These are phyloP conservation scores for Rhytidhysteron rufulum DNA, from an alignment of 2,329 filamentous ascomycete species.

Conservation along the genomic window DNA sequence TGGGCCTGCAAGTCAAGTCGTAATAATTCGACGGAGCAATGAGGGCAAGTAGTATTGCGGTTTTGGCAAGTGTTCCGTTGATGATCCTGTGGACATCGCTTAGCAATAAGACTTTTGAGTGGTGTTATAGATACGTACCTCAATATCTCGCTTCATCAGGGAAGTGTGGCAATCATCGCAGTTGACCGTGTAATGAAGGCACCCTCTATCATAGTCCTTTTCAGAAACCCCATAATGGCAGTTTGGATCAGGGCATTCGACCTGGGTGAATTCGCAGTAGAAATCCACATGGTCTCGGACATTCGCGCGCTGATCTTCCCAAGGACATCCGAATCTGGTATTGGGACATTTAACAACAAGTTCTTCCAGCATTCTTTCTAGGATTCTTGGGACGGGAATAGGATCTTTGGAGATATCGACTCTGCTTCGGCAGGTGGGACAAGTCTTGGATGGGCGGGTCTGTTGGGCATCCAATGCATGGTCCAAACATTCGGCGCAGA, in stretches of 20 bases:
- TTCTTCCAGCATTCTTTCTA: slow-evolving; percentile 61
- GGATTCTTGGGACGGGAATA: slow-evolving; percentile 48
- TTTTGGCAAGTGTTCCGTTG: slow-evolving; percentile 51
- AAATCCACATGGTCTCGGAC: slow-evolving; percentile 58
- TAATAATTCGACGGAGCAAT: slow-evolving; percentile 41
- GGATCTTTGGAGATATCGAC: slow-evolving; percentile 27
- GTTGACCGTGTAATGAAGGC: slow-evolving; percentile 50
- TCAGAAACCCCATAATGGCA: slow-evolving; percentile 53
- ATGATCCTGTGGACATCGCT: slow-evolving; percentile 27
- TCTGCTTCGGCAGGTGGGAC: slow-evolving; percentile 55
- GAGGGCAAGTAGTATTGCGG: slow-evolving; percentile 40
- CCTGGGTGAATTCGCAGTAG: slow-evolving; percentile 54
- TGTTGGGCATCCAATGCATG: slow-evolving; percentile 32
- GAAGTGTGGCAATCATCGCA: slow-evolving; percentile 52
- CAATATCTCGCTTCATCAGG: slow-evolving; percentile 53
- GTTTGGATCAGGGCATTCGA: slow-evolving; percentile 49
- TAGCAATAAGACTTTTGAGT: slow-evolving; percentile 26
- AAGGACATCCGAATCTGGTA: slow-evolving; percentile 50
- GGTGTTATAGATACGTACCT: slow-evolving; percentile 32
- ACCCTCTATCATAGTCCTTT: slow-evolving; percentile 52
- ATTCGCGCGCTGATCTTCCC: slow-evolving; percentile 52
- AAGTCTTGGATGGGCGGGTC: slow-evolving; percentile 36
- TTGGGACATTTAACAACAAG: slow-evolving; percentile 58
- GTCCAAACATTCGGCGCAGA: slow-evolving; percentile 57
- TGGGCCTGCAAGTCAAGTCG: slow-evolving; percentile 41